phyloP scores from a whole-genome alignment of 805 yeast species.

The Candida andamanensis region DNA sequence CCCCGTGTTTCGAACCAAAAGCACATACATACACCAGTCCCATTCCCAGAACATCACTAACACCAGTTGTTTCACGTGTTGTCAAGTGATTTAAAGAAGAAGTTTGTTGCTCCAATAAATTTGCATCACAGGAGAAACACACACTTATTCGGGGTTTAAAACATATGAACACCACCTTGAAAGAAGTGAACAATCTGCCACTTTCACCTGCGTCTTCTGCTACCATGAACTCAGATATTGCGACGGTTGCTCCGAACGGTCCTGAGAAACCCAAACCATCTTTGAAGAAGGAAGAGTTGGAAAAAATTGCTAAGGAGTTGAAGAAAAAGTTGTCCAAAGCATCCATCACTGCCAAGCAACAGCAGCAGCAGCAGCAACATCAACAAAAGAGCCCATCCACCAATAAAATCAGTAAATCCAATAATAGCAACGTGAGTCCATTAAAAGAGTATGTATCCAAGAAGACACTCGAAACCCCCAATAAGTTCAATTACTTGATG shows the following conservation, averaged over 20 bases:
- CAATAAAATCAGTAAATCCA: slow-evolving; percentile 5
- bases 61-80: too few species aligned
- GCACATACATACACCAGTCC: too few species aligned
- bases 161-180: too few species aligned
- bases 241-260: neutral
- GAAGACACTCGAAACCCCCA: slow-evolving; percentile 17
- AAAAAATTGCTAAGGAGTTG: slow-evolving; percentile 39
- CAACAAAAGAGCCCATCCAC: neutral
- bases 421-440: slow-evolving; percentile 14
- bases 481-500: slow-evolving; percentile 15
- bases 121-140: too few species aligned
- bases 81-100: too few species aligned
- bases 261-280: slow-evolving; percentile 22
- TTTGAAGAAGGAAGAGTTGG: slow-evolving; percentile 40
- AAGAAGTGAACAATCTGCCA: too few species aligned
- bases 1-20: too few species aligned
- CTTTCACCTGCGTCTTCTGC: too few species aligned
- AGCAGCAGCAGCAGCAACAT: slow-evolving; percentile 5
- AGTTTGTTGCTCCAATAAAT: too few species aligned
- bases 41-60: too few species aligned
- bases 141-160: too few species aligned
- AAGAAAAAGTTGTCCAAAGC: slow-evolving; percentile 39
- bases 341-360: slow-evolving; percentile 39
- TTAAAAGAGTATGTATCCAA: slow-evolving; percentile 25
- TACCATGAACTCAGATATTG: neutral